A percentile compares a stretch with the other conserved stretches of the same genome.
Evolutionary conservation across 345 rosid genomes (phyloP).

Genomic region (Acer negundo): DNA sequence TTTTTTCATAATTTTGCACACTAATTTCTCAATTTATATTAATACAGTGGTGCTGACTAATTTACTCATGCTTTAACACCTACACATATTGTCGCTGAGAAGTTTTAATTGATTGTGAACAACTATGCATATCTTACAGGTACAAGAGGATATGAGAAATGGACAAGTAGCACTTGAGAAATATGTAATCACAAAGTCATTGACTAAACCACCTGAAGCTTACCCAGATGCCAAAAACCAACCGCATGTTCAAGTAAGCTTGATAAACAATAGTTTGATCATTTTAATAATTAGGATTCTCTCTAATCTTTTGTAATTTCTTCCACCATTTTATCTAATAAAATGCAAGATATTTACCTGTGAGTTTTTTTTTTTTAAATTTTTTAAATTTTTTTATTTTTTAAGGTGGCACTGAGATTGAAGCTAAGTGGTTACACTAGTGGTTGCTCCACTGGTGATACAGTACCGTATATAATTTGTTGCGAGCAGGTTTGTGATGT

Average conservation of each 20-base stretch:
- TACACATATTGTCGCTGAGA: not conserved
- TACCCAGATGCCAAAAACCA: slow-evolving; percentile 96
- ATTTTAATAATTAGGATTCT: slow-evolving; percentile 10
- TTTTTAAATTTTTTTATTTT: too few relatives aligned
- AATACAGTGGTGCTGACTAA: not conserved
- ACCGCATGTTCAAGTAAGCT: slow-evolving; percentile 91
- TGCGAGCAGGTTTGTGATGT: slow-evolving; percentile 75
- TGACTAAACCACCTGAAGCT: slow-evolving; percentile 93
- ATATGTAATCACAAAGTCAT: slow-evolving; percentile 89
- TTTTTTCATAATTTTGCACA: slow-evolving; percentile 8
- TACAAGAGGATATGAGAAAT: slow-evolving; percentile 85
- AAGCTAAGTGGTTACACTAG: slow-evolving; percentile 79
- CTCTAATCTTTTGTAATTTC: slow-evolving; percentile 5
- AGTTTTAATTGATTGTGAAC: slow-evolving; percentile 17
- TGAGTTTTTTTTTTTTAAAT: slow-evolving; percentile 40
- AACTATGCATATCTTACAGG: slow-evolving; percentile 51
- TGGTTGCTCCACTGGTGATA: slow-evolving; percentile 85
- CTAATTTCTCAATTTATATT: not conserved
- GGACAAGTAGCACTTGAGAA: slow-evolving; percentile 91
- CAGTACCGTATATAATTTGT: slow-evolving; percentile 91
- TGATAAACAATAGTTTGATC: slow-evolving; percentile 16
- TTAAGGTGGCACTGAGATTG: slow-evolving; percentile 89
- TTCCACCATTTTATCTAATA: slow-evolving; percentile 17
- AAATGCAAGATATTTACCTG: slow-evolving; percentile 23
- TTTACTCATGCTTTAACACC: slow-evolving; percentile 13